Conservation (phyloP, 129 eudicot species). For the Pittosporum tobira region DNA sequence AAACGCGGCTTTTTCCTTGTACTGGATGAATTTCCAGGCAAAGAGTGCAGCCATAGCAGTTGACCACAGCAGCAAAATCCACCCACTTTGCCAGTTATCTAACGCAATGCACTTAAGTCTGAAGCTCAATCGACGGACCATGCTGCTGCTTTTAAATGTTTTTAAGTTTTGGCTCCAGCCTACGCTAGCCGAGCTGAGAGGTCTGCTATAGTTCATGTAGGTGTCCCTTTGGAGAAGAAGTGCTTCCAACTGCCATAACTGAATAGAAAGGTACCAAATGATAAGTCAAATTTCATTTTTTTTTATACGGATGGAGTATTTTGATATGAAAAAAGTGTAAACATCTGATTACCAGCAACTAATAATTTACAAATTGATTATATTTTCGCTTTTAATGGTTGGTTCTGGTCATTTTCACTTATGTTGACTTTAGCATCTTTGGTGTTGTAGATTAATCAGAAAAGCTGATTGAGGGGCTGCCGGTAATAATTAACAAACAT, state of each 20-base stretch:
- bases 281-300: background rate
- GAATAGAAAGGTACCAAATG: conserved; percentile 13
- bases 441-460: background rate
- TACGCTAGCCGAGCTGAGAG: conserved; percentile 63
- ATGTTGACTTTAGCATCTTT: conserved; percentile 2
- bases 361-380: background rate
- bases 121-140: conserved; percentile 30
- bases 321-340: background rate
- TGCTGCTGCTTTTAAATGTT: conserved; percentile 21
- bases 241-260: conserved; percentile 99
- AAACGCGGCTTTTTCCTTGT: conserved; percentile 59
- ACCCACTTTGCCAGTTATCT: conserved; percentile 86
- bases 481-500: background rate
- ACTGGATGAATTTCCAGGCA: conserved; percentile 81
- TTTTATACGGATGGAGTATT: conserved; percentile 1
- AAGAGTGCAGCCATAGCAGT: conserved; percentile 65
- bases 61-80: conserved; percentile 72
- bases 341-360: background rate
- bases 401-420: background rate
- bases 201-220: conserved; percentile 85
- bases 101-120: conserved; percentile 31
- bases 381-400: background rate
- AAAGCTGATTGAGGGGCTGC: background rate
- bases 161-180: conserved; percentile 79
- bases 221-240: conserved; percentile 72